Conservation (phyloP, 352 stramenopile genomes). For the Phytophthora cactorum region DNA sequence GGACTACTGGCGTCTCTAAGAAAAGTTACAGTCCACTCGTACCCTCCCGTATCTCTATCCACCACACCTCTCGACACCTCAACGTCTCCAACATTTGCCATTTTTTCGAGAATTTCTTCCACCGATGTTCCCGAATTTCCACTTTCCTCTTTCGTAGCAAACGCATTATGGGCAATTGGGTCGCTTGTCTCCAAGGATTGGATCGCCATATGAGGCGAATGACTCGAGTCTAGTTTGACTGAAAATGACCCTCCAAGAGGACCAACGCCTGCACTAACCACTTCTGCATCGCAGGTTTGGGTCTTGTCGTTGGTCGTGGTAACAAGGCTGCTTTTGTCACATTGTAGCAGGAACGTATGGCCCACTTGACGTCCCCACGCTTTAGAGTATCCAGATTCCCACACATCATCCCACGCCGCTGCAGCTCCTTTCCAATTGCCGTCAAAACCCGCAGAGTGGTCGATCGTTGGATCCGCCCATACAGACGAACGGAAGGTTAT, state of each 20-base stretch:
- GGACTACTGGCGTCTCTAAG: conserved; percentile 78
- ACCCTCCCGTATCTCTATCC: conserved; percentile 90
- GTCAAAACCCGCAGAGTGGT: conserved; percentile 78
- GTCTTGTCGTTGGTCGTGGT: conserved; percentile 60
- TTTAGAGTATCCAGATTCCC: conserved; percentile 94
- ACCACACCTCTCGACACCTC: conserved; percentile 88
- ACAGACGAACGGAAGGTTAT: conserved; percentile 95
- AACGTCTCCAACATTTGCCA: conserved; percentile 95
- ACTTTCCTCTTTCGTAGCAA: conserved; percentile 87
- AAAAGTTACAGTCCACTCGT: conserved; percentile 96
- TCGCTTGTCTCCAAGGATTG: not conserved
- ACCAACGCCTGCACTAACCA: conserved; percentile 52
- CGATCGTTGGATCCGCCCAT: conserved; percentile 91
- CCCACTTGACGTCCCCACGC: conserved; percentile 97
- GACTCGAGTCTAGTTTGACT: conserved; percentile 88
- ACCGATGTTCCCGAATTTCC: conserved; percentile 92
- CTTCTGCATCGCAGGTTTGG: conserved; percentile 41
- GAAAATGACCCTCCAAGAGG: conserved; percentile 93
- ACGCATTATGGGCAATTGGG: conserved; percentile 88
- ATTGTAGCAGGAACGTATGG: conserved; percentile 68
- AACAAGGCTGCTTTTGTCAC: conserved; percentile 64
- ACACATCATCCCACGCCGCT: conserved; percentile 88
- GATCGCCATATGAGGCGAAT: conserved; percentile 20
- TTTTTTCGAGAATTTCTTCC: conserved; percentile 95
- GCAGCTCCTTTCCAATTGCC: conserved; percentile 93